These are phyloP conservation scores for Komagataella populi DNA, from an alignment of 805 yeast genomes.

Conservation along the genomic window DNA sequence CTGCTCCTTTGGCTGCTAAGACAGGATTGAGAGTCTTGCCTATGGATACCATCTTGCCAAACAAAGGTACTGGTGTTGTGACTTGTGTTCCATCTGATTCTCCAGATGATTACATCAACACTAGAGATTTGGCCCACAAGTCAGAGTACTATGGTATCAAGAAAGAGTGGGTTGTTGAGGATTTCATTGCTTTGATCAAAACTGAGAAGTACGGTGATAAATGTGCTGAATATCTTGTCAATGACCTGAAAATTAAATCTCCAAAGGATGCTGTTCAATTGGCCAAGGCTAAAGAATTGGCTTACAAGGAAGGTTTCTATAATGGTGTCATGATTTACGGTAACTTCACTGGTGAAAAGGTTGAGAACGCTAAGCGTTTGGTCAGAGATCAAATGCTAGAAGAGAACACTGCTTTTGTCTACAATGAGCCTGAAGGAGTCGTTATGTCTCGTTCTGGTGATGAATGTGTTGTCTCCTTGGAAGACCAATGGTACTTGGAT, in stretches of 20 bases:
- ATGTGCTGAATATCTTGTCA: constrained; percentile 74
- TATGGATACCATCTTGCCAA: constrained; percentile 92
- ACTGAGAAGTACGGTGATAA: constrained; percentile 82
- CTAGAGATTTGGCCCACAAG: constrained; percentile 71
- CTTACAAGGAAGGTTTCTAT: constrained; percentile 94
- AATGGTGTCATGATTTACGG: constrained; percentile 77
- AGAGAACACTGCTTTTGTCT: constrained; percentile 69
- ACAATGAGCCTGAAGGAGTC: constrained; percentile 85
- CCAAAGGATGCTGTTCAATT: constrained; percentile 84
- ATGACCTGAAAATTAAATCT: constrained; percentile 81
- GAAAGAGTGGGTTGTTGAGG: constrained; percentile 73
- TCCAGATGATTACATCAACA: constrained; percentile 91
- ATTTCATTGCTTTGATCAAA: constrained; percentile 57
- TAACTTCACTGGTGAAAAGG: constrained; percentile 75
- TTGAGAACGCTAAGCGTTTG: constrained; percentile 81
- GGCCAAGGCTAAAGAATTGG: constrained; percentile 85
- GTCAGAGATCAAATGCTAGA: constrained; percentile 73
- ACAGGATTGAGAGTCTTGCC: constrained; percentile 75
- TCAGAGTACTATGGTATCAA: constrained; percentile 83
- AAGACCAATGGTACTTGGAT: constrained; percentile 97
- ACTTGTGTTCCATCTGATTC: constrained; percentile 99
- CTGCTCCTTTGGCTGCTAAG: constrained; percentile 69
- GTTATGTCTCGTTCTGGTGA: constrained; percentile 95
- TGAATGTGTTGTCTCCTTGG: constrained; percentile 89
- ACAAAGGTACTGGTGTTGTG: constrained; percentile 98